These are phyloP conservation scores for Pittosporum tobira DNA, from an alignment of 129 eudicot genomes.

Conservation along the genomic window DNA sequence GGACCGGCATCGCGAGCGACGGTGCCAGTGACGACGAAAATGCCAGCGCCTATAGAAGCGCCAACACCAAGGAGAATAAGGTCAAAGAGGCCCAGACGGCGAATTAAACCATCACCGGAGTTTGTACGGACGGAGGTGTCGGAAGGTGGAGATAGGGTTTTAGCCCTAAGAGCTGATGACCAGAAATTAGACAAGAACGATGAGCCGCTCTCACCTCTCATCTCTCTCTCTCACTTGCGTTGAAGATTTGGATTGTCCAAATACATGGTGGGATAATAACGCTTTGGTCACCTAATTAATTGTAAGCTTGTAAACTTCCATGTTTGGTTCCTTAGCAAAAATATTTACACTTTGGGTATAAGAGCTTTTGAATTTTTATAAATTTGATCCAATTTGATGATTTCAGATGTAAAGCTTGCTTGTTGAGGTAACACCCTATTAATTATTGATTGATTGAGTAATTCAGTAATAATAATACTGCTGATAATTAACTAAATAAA, in stretches of 20 bases:
- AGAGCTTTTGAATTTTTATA: too few species aligned
- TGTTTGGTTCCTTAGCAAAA: too few species aligned
- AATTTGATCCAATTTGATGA: too few species aligned
- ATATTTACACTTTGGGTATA: too few species aligned
- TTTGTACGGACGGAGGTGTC: constrained; percentile 24
- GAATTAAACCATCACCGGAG: constrained; percentile 50
- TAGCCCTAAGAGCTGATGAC: constrained; percentile 65
- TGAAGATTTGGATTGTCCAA: background rate
- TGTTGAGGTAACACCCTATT: too few species aligned
- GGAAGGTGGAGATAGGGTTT: constrained; percentile 43
- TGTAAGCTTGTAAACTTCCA: too few species aligned
- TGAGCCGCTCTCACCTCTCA: constrained; percentile 12
- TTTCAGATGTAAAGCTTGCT: too few species aligned
- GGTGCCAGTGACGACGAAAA: constrained; percentile 95
- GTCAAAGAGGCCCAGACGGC: constrained; percentile 81
- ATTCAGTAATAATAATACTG: too few species aligned
- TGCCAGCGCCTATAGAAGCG: constrained; percentile 97
- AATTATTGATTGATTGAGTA: too few species aligned
- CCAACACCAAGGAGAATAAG: constrained; percentile 80
- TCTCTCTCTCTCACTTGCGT: constrained; percentile 13
- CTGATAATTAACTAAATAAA: too few species aligned
- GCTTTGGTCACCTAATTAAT: too few species aligned
- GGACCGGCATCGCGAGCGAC: constrained; percentile 95
- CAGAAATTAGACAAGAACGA: constrained; percentile 51
- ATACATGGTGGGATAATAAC: too few species aligned